A percentile compares a stretch with the other conserved stretches of the same genome.
Conservation (phyloP, 1,139 yeast species). For the Yamadazyma diospyri region DNA sequence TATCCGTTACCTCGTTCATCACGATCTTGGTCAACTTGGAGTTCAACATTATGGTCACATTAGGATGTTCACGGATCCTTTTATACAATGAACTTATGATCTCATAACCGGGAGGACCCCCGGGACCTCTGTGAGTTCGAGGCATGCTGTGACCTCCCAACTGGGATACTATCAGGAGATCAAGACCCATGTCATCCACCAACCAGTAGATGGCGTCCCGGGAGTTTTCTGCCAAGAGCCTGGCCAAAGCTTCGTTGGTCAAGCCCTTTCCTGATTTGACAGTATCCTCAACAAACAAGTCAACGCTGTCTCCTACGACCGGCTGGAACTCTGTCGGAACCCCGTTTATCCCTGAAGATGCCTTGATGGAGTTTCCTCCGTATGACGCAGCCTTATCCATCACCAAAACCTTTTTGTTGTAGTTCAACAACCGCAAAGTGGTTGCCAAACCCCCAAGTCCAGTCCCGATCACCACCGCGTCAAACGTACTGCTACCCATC, state of each 20-base stretch:
- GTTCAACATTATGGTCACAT: conserved; percentile 20
- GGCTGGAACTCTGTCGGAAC: conserved; percentile 30
- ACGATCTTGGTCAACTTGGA: conserved; percentile 19
- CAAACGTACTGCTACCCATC: no score
- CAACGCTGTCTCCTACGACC: conserved; percentile 21
- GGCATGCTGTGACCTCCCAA: conserved; percentile 38
- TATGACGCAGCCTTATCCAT: conserved; percentile 28
- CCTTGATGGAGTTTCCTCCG: conserved; percentile 40
- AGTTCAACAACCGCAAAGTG: conserved; percentile 22
- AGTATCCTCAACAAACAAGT: conserved; percentile 26
- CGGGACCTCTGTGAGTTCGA: conserved; percentile 35
- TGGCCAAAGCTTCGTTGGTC: conserved; percentile 22
- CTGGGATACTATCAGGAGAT: conserved; percentile 26
- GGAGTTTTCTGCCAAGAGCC: conserved; percentile 24
- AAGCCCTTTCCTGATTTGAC: conserved; percentile 30
- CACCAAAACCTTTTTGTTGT: conserved; percentile 24
- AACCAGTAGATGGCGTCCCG: conserved; percentile 33
- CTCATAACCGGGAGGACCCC: conserved; percentile 37
- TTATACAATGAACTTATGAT: conserved; percentile 26
- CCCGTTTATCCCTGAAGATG: conserved; percentile 41
- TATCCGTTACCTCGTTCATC: conserved; percentile 5
- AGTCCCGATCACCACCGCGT: conserved; percentile 29
- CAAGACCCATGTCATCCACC: conserved; percentile 20
- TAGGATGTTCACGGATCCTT: conserved; percentile 12
- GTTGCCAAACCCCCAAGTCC: conserved; percentile 39